Base-by-base conservation (phyloP, 192 early-diverging fungal species). In the Backusella sp. region DNA sequence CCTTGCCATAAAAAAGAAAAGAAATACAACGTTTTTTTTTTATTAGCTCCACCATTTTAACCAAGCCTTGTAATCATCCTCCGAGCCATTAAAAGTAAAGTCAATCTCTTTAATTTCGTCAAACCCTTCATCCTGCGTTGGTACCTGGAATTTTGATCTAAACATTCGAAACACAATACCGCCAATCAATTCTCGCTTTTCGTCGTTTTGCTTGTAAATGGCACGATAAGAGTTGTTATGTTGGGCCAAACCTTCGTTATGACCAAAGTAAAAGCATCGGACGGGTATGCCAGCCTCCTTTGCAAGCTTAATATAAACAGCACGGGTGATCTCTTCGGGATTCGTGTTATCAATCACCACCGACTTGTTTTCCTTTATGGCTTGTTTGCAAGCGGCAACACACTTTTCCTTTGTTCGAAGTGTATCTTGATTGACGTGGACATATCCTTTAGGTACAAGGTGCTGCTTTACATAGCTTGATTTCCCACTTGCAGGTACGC, bases 291-390 rank as follows among this genome's bases (percentile, higher is more conserved):
- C 68, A 80, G 82, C 68, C 23, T 81, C 74, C 56, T 86, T 85
- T 4, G 95, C 95, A 6, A 92, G 62, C 0, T 73, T 77, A 14
- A 96, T 77, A 79, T 94, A 99, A 8, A 81, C 37, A 35, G 79
- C 80, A 4, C 97, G 88, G 0, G 91, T 82, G 5, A 79, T 76
- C 9, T 68, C 62, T 37, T 90, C 91, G 0, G 94, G 89, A 72
- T 96, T 99, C 4, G 96, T 99, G 79, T 96, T 96, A 84, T 90
- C 96, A 15, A 99, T 88, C 11, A 96, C 93, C 6, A 93, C 92
- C 1, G 83, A 79, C 41, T 86, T 83, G 4, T 88, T 86, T 17
- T 76, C 69, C 30, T 73, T 35, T 11, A 98, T 74, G 7, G 87
- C 86, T 21, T 86, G 74, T 35, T 85, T 80, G 4, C 84, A 85